Evolutionary conservation across 495 filamentous ascomycete species (phyloP).

Genomic region (Tuber microsphaerosporum): DNA sequence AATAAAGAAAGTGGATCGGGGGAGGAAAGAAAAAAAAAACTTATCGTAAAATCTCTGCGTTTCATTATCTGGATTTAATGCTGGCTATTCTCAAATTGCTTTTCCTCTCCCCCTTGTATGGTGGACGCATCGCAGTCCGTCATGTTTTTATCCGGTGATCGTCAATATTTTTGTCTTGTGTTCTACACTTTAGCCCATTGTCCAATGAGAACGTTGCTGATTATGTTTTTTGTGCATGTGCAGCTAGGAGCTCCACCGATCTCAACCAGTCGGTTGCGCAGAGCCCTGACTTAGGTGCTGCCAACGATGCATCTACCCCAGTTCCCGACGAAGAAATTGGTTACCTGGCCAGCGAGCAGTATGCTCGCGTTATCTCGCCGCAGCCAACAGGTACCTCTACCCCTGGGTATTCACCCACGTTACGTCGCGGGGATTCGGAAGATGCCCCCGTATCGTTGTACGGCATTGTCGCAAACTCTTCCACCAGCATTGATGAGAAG

Average conservation of each 20-base stretch:
- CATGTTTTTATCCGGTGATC: background rate
- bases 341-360: constrained; percentile 45
- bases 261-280: constrained; percentile 54
- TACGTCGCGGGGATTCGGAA: constrained; percentile 57
- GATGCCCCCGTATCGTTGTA: constrained; percentile 43
- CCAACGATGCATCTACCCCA: constrained; percentile 9
- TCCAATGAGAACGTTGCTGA: constrained; percentile 47
- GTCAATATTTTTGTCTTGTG: background rate
- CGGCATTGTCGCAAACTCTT: constrained; percentile 47
- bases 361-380: constrained; percentile 32
- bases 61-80: background rate
- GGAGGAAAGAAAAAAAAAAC: background rate
- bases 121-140: background rate
- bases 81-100: background rate
- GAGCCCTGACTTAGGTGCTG: constrained; percentile 33
- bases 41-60: background rate
- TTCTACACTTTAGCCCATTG: constrained; percentile 44
- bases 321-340: constrained; percentile 45
- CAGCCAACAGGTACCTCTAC: constrained; percentile 12
- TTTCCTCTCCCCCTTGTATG: background rate
- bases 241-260: constrained; percentile 83
- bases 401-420: background rate
- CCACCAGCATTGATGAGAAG: constrained; percentile 55
- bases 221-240: constrained; percentile 41
- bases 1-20: background rate